phyloP scores from a whole-genome alignment of 805 yeast species.

The Sugiyamaella valdiviana region DNA sequence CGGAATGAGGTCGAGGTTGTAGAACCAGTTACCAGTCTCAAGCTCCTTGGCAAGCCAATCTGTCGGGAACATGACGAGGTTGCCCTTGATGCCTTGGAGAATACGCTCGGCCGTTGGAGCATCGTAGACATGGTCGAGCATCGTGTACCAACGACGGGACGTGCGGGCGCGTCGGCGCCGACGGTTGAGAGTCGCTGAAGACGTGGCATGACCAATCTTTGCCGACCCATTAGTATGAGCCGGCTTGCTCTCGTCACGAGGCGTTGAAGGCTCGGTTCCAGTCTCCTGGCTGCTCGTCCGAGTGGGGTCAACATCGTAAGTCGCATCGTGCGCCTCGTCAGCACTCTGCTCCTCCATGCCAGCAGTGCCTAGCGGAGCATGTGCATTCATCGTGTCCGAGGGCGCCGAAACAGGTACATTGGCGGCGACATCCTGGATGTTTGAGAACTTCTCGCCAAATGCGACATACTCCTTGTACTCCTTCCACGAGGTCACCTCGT shows the following conservation, averaged over 20 bases:
- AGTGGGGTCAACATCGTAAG: not conserved
- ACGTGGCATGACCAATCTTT: not conserved
- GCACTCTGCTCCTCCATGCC: conserved; percentile 1
- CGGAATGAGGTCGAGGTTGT: conserved; percentile 86
- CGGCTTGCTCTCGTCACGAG: not conserved
- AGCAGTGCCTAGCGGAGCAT: conserved; percentile 15
- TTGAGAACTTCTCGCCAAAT: conserved; percentile 31
- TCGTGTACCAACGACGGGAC: conserved; percentile 7
- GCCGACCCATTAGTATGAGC: not conserved
- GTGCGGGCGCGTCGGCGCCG: conserved; percentile 14
- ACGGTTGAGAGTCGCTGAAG: conserved; percentile 4
- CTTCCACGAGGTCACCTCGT: conserved; percentile 81
- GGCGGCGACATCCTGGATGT: conserved; percentile 34
- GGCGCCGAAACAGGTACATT: conserved; percentile 14
- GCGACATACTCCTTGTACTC: conserved; percentile 68
- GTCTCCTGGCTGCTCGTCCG: not conserved
- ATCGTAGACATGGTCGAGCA: conserved; percentile 49
- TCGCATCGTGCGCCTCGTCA: conserved; percentile 1
- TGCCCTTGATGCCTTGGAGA: conserved; percentile 70
- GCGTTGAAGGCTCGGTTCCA: not conserved
- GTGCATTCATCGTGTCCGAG: conserved; percentile 15
- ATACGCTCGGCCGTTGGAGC: conserved; percentile 71
- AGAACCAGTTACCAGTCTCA: conserved; percentile 90
- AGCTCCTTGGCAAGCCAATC: conserved; percentile 86
- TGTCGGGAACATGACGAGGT: conserved; percentile 84